phyloP scores from a whole-genome alignment of 495 filamentous ascomycete genomes.

The Chaetomium fimeti region DNA sequence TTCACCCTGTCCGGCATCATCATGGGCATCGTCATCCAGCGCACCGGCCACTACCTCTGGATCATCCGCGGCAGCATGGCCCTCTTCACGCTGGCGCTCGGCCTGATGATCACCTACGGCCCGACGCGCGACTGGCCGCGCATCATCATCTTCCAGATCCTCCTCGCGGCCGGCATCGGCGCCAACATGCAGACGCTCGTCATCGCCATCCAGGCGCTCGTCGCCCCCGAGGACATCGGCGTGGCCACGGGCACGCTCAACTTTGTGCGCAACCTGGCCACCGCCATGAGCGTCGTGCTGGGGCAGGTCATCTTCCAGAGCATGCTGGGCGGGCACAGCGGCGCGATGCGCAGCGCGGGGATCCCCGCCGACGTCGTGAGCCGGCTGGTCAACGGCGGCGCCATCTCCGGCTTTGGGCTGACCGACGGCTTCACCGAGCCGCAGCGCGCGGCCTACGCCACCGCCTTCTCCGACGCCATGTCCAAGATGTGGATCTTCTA shows the following conservation, averaged over 20 bases:
- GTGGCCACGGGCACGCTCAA: not conserved
- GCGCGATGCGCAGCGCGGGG: not conserved
- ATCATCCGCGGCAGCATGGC: not conserved
- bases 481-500: constrained; percentile 3
- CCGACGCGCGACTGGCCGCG: not conserved
- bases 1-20: not conserved
- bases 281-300: not conserved
- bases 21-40: not conserved
- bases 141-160: constrained; percentile 4
- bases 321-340: not conserved
- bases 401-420: not conserved
- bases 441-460: not conserved
- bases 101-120: not conserved
- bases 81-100: not conserved
- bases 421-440: not conserved
- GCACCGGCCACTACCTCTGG: not conserved
- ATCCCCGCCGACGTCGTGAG: not conserved
- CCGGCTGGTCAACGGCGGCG: not conserved
- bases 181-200: not conserved
- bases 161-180: not conserved
- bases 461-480: not conserved
- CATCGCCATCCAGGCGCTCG: not conserved
- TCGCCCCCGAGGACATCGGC: not conserved
- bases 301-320: constrained; percentile 1
- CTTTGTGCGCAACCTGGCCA: not conserved